phyloP scores from a whole-genome alignment of 2,329 filamentous ascomycete species.

The Eutypa lata region DNA sequence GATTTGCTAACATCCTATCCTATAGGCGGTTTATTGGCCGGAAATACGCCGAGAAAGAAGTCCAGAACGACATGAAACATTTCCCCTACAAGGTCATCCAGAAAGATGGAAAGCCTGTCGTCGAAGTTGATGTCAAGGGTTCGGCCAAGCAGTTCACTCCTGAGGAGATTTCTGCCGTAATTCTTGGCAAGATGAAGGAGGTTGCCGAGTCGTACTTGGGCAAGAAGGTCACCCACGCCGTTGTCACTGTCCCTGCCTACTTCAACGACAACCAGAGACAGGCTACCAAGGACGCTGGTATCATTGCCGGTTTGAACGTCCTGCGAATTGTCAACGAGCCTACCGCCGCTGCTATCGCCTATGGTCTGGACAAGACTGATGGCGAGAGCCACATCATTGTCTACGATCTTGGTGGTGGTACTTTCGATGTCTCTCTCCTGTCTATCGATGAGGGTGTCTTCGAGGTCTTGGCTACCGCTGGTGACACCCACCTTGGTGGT shows the following conservation, averaged over 20 bases:
- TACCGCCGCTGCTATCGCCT: conserved; percentile 91
- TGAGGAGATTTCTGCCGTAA: conserved; percentile 78
- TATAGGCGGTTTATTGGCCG: conserved; percentile 77
- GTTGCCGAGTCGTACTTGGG: conserved; percentile 75
- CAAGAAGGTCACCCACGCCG: conserved; percentile 80
- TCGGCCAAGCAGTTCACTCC: conserved; percentile 71
- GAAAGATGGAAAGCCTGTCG: conserved; percentile 85
- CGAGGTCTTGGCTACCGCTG: conserved; percentile 89
- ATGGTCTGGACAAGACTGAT: conserved; percentile 84
- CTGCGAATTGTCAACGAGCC: conserved; percentile 97
- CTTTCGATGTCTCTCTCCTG: conserved; percentile 90
- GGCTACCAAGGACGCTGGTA: conserved; percentile 92
- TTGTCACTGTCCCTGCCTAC: conserved; percentile 94
- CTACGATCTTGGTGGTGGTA: conserved; percentile 92
- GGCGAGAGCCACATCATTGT: conserved; percentile 86
- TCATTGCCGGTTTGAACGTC: conserved; percentile 89
- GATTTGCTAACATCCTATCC: conserved; percentile 27
- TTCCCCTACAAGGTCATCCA: conserved; percentile 93
- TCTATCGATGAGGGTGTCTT: conserved; percentile 91
- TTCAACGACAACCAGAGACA: conserved; percentile 99
- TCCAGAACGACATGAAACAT: conserved; percentile 94
- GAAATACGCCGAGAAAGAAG: conserved; percentile 79
- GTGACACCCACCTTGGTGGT: conserved; percentile 97
- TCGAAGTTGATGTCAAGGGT: conserved; percentile 69
- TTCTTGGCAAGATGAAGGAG: conserved; percentile 82